phyloP scores from a whole-genome alignment of 2,329 filamentous ascomycete genomes.

The Cordyceps fumosorosea region DNA sequence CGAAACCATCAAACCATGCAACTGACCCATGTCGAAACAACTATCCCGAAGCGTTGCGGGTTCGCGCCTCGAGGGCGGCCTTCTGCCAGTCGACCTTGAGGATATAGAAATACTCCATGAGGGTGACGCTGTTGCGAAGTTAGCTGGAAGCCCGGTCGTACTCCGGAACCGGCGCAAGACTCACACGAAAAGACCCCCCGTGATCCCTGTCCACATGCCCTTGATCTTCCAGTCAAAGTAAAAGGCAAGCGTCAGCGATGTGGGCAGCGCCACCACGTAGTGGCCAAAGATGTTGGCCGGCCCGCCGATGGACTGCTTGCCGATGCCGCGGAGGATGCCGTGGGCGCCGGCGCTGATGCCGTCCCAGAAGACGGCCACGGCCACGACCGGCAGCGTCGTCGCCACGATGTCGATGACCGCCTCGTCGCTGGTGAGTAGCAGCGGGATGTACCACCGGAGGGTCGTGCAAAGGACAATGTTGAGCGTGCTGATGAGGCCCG shows the following conservation, averaged over 20 bases:
- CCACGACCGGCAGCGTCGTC: slow-evolving; percentile 68
- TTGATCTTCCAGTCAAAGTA: slow-evolving; percentile 68
- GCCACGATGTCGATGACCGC: slow-evolving; percentile 67
- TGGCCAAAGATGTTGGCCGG: slow-evolving; percentile 84
- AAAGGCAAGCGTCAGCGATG: slow-evolving; percentile 74
- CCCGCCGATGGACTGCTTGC: slow-evolving; percentile 81
- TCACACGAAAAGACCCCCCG: slow-evolving; percentile 53
- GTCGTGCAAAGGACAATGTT: slow-evolving; percentile 65
- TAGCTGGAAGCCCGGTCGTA: not conserved
- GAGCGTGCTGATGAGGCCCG: slow-evolving; percentile 65
- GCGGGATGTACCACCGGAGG: slow-evolving; percentile 66
- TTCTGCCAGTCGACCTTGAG: slow-evolving; percentile 45
- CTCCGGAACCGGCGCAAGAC: too few species aligned
- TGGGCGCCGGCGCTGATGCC: slow-evolving; percentile 72
- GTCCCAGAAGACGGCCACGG: slow-evolving; percentile 86
- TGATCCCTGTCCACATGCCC: slow-evolving; percentile 77
- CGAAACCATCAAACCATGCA: not conserved
- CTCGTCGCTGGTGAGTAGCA: slow-evolving; percentile 66
- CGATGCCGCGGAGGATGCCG: slow-evolving; percentile 78
- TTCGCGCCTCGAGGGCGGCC: slow-evolving; percentile 45
- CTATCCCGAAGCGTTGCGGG: slow-evolving; percentile 42
- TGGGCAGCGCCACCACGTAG: slow-evolving; percentile 78
- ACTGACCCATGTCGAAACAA: too few species aligned
- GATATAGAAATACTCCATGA: slow-evolving; percentile 49
- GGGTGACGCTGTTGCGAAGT: slow-evolving; percentile 33